Evolutionary conservation across 345 rosid genomes (phyloP).

Genomic region (Populus pruinosa): DNA sequence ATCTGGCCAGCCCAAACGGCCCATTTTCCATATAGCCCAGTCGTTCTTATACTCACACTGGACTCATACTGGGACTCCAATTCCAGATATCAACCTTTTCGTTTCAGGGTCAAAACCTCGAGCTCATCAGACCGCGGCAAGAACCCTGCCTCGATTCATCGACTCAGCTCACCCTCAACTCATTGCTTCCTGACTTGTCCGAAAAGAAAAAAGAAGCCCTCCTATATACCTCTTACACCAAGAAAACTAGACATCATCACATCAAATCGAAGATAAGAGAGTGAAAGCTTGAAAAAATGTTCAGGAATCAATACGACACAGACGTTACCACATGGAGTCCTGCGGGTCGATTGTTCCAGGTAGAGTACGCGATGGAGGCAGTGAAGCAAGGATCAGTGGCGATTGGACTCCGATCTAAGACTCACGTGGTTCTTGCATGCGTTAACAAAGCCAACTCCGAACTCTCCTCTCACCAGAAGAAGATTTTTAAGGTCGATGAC

Average conservation of each 20-base stretch:
- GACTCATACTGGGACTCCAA: neutral
- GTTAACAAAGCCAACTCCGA: constrained; percentile 92
- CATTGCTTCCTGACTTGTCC: neutral
- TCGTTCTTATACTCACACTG: neutral
- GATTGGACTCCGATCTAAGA: constrained; percentile 96
- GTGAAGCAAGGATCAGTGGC: constrained; percentile 99
- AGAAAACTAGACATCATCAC: neutral
- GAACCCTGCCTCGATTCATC: neutral
- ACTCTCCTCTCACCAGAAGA: constrained; percentile 95
- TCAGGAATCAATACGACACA: constrained; percentile 97
- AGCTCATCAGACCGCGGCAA: neutral
- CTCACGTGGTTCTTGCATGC: constrained; percentile 86
- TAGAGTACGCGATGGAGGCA: constrained; percentile 99
- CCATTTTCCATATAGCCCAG: neutral
- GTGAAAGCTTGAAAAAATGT: constrained; percentile 35
- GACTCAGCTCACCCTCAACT: neutral
- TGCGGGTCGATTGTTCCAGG: constrained; percentile 89
- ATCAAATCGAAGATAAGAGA: constrained; percentile 1
- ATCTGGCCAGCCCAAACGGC: neutral
- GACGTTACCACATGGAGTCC: constrained; percentile 99
- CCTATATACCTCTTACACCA: neutral
- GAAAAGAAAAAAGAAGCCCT: constrained; percentile 1
- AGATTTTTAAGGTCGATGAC: constrained; percentile 97
- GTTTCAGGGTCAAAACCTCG: neutral
- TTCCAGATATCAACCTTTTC: neutral